Base-by-base conservation (phyloP, 768 basidiomycete species). In the Tulasnella sp. region DNA sequence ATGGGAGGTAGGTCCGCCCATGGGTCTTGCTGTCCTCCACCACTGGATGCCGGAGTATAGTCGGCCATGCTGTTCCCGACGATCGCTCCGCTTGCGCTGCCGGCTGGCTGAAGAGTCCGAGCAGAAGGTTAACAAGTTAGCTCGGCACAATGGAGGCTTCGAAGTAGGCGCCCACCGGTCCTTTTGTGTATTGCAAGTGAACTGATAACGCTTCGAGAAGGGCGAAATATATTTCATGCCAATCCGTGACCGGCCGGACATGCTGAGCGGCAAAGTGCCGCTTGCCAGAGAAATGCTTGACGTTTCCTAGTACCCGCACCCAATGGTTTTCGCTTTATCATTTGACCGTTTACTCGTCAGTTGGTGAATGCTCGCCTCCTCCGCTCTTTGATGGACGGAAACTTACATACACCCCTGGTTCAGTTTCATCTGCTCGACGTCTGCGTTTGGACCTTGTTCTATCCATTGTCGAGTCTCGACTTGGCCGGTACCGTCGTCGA, bases 401-500 rank as follows among this genome's bases (percentile, higher is more conserved):
- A 45, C 44, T 21, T 11, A 60, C 43, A 21, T 17, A 17, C 29
- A 23, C 32, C 62, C 49, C 24, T 70, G 63, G n/a, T 69, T 67
- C 32, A 61, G 63, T 63, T 68, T 67, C 0, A 66, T 67, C 4
- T 74, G 73, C 1, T 74, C 74, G 30, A 83, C 80, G 3, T 83
- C 83, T 26, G 80, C 80, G 50, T 70, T 71, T 34, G 48, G 3
- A 23, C 75, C 75, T 10, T 81, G 76, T 65, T 92, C 89, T 9
- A 84, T 73, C 94, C 95, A 97, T 63, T 84, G 84, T 23, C 87
- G 81, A 23, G 82, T 85, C 66, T 89, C 86, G 19, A 87, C 80
- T 44, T 72, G 73, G 21, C 85, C 91, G 2, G 88, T 88, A 11
- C 93, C 91, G 69, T 99, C 95, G 61, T 93, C 87, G 3, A 99